Evolutionary conservation across 106 monocot genomes (phyloP), one percentile per base, ranked within the genome.

Genomic region (Allium sativum): DNA sequence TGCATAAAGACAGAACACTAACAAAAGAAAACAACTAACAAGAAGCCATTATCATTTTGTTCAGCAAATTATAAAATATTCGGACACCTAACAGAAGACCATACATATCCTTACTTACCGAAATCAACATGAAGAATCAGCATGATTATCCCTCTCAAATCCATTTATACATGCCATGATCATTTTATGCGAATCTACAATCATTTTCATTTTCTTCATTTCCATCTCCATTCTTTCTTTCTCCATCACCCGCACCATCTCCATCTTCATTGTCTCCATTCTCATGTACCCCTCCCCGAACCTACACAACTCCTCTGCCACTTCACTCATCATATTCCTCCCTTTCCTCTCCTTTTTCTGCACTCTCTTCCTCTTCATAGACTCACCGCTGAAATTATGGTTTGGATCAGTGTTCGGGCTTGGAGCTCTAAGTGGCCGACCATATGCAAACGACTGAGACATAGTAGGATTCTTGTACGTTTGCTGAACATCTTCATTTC

Each of bases 211-310:
- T 17, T 87, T 69, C 66, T 85, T 88, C 43, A 92, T 68, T 80
- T 98, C 84, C 82, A 79, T 82, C 47, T 98, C 91, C 91, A 88
- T 91, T 71, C 84, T 78, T 70, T 64, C 62, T 80, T 74, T 77
- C 72, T 98, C 88, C 56, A 84, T 82, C 73, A 91, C 79, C 67
- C 77, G 75, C 7, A 75, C 75, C 84, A 81, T 81, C 60, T 98
- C 96, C 96, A 98, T 88, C 78, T 91, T 98, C 84, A 78, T 80
- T 74, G 78, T 73, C 82, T 98, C 91, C 77, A 85, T 82, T 58
- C 82, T 76, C 76, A 98, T 55, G 62, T 85, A 91, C 56, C 87
- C 84, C 15, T 92, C 91, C 3, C 87, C 84, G 45, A 98, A 65
- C 60, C 58, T 70, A 73, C 75, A 72, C 57, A 98, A 62, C 17